A percentile compares a stretch with the other conserved stretches of the same genome.
These are phyloP conservation scores for Dujonia santamariae DNA, from an alignment of 1,139 yeast species.

Conservation along the genomic window DNA sequence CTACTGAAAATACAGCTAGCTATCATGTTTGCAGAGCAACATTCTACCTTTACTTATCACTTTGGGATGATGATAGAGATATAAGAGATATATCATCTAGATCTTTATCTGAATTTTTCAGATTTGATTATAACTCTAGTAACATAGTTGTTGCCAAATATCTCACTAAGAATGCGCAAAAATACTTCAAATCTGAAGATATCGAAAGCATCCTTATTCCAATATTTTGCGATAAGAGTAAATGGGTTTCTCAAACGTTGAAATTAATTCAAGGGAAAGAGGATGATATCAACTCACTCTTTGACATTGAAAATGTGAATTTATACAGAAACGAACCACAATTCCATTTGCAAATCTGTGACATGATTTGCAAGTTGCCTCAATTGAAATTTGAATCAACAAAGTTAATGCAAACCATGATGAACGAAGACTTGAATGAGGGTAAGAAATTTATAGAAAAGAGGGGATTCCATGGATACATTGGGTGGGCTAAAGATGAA, in stretches of 20 bases:
- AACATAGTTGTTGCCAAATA: neutral
- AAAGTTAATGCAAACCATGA: neutral
- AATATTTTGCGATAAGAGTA: neutral
- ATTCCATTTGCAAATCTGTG: conserved; percentile 5
- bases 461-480: conserved; percentile 12
- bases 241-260: neutral
- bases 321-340: conserved; percentile 23
- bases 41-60: conserved; percentile 31
- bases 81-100: conserved; percentile 39
- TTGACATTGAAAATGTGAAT: conserved; percentile 32
- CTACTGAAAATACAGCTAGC: conserved; percentile 6
- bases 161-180: neutral
- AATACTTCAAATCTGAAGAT: neutral
- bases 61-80: conserved; percentile 61
- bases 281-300: conserved; percentile 14
- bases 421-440: neutral
- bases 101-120: conserved; percentile 24
- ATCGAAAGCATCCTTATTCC: conserved; percentile 1
- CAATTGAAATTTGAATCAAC: neutral
- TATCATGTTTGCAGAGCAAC: too few species aligned
- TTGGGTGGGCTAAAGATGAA: conserved; percentile 21
- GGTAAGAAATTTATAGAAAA: conserved; percentile 4
- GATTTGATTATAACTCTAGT: conserved; percentile 10
- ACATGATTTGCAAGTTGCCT: conserved; percentile 7
- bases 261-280: neutral